phyloP scores from a whole-genome alignment of 257 asterid genomes.

The Schizonepeta tenuifolia region DNA sequence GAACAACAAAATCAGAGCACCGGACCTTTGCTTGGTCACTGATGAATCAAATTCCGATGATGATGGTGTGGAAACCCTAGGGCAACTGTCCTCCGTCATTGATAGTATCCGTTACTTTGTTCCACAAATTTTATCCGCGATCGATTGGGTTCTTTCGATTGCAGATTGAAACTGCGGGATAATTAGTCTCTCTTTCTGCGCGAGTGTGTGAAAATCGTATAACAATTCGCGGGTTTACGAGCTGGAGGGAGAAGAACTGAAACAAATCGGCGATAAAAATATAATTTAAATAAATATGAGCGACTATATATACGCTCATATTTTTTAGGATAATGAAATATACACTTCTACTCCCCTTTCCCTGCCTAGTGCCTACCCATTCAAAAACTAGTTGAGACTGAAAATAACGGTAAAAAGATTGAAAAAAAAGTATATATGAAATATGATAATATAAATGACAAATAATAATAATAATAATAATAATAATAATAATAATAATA shows the following conservation, averaged over 20 bases:
- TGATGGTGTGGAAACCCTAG: constrained; percentile 70
- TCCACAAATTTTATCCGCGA: constrained; percentile 5
- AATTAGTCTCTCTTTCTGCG: not conserved
- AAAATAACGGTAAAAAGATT: too few species aligned
- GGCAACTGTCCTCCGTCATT: constrained; percentile 71
- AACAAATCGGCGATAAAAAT: not conserved
- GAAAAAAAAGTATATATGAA: too few species aligned
- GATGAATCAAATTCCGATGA: constrained; percentile 67
- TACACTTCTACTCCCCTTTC: too few species aligned
- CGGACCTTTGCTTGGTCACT: constrained; percentile 74
- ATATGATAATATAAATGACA: too few species aligned
- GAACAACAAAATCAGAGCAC: constrained; percentile 23
- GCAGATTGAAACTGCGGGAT: constrained; percentile 29
- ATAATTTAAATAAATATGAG: too few species aligned
- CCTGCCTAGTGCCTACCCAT: too few species aligned
- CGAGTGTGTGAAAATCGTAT: constrained; percentile 7
- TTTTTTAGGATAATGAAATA: too few species aligned
- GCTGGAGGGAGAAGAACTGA: not conserved
- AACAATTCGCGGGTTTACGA: constrained; percentile 36
- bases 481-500: too few species aligned
- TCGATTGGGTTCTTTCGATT: constrained; percentile 8
- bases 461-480: too few species aligned
- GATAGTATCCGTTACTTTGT: constrained; percentile 28
- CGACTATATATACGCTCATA: too few species aligned
- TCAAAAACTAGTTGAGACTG: too few species aligned